Evolutionary conservation across 148 eudicot species (phyloP).

Genomic region (Camellia granthamiana): DNA sequence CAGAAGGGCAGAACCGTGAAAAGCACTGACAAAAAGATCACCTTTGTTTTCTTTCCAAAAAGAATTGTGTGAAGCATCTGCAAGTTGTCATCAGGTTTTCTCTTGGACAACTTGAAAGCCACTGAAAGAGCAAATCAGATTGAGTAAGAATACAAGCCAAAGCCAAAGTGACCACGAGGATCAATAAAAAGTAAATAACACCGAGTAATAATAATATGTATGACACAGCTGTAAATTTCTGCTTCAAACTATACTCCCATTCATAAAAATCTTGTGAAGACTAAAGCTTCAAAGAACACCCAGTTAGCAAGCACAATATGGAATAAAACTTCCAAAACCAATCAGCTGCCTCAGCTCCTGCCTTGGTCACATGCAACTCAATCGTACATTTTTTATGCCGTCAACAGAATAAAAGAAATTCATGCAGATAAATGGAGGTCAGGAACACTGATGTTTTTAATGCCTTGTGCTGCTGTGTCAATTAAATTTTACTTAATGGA

Average conservation of each 20-base stretch:
- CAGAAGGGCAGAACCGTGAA: slow-evolving; percentile 7
- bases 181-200: slow-evolving; percentile 8
- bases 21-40: slow-evolving; percentile 18
- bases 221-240: no score
- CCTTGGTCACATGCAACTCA: neutral
- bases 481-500: neutral
- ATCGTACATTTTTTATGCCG: neutral
- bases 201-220: neutral
- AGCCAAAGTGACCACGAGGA: neutral
- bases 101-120: slow-evolving; percentile 88
- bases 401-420: neutral
- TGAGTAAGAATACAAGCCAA: neutral
- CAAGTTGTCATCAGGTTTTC: slow-evolving; percentile 89
- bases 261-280: slow-evolving; percentile 2
- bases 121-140: slow-evolving; percentile 57
- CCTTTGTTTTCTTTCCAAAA: slow-evolving; percentile 89
- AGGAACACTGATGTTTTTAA: neutral
- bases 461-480: neutral
- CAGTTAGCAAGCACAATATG: neutral
- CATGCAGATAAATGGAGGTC: neutral
- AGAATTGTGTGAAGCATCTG: slow-evolving; percentile 76
- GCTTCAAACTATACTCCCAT: neutral
- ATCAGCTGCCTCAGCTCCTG: neutral
- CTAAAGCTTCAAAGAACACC: neutral
- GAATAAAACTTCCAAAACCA: neutral